A percentile compares a stretch with the other conserved stretches of the same genome.
Evolutionary conservation across 768 basidiomycete species (phyloP).

Genomic region (Amyloporia xantha): DNA sequence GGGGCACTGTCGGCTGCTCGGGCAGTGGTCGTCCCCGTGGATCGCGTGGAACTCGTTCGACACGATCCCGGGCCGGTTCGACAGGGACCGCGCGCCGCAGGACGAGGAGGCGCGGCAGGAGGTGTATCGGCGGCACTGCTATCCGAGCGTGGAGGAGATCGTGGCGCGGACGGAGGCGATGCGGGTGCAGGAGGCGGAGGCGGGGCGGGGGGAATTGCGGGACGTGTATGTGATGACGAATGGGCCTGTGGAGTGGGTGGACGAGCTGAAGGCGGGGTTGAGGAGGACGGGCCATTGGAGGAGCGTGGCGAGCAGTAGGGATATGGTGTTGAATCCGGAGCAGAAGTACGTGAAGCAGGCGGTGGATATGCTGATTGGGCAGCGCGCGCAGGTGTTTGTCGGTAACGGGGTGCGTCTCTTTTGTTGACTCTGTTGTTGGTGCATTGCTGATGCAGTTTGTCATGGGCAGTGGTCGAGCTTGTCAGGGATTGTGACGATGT

Average conservation of each 20-base stretch:
- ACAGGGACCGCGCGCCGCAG: constrained; percentile 16
- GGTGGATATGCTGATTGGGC: constrained; percentile 62
- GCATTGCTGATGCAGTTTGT: neutral
- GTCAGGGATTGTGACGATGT: constrained; percentile 41
- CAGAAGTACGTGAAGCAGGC: constrained; percentile 51
- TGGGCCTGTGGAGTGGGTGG: constrained; percentile 43
- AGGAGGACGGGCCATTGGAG: constrained; percentile 34
- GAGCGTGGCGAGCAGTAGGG: constrained; percentile 44
- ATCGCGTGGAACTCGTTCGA: constrained; percentile 50
- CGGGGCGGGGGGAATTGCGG: constrained; percentile 26
- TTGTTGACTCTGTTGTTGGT: neutral
- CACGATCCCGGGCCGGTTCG: constrained; percentile 41
- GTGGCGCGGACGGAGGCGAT: constrained; percentile 33
- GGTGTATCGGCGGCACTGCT: constrained; percentile 43
- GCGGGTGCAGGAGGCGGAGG: constrained; percentile 10
- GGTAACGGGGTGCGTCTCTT: constrained; percentile 58
- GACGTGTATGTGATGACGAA: constrained; percentile 63
- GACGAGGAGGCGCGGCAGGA: constrained; percentile 18
- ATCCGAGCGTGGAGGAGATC: constrained; percentile 44
- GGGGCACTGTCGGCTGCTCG: constrained; percentile 39
- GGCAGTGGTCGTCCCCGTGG: constrained; percentile 32
- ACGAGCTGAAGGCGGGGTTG: constrained; percentile 37
- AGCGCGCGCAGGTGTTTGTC: constrained; percentile 57
- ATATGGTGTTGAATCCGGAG: constrained; percentile 48
- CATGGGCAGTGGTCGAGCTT: constrained; percentile 39